Base-by-base conservation (phyloP, 345 rosid genomes). In the Lepidium aucheri region DNA sequence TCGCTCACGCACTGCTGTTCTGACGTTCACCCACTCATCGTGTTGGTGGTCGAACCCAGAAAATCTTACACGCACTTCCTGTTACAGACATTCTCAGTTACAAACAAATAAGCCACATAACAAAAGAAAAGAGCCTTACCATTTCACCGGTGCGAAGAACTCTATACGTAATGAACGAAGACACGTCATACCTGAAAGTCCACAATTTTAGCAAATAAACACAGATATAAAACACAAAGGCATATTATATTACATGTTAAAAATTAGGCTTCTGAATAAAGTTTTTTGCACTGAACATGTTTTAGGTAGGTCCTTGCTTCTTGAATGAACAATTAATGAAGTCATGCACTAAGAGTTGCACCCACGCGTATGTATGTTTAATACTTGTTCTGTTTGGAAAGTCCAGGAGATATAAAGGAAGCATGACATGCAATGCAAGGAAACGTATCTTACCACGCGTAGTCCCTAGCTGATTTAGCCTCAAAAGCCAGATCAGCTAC, bases 21-120 rank as follows among this genome's bases (percentile, higher is more conserved):
- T 80, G 43, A 92, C 86, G 24, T 78, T 84, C 56, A 92, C 89
- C 98, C 98, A 92, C 75, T 92, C 98, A 63, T 92, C 98, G 15
- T 92, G 82, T 39, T 67, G 43, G 38, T 85, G 81, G 39, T 69
- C 67, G 16, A 77, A 92, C 8, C 98, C 96, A 62, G 91, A 56
- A 72, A 79, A 92, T 13, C 98, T 80, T 33, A 85, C 89, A 55
- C 96, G 95, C 24, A 77, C 98, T 81, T 89, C 96, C 98, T 92
- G 80, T 28, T 10, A 75, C 52, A 60, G 67, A 60, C 32, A 66
- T 40, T 35, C 63, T 59, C 35, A 66, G 77, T 36, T 51, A 28
- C 56, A 34, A 50, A 34, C 49, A 26, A 43, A 59, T 26, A 36
- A 59, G 59, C 17, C 63, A 50, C 10, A 35, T 18, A 68, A 60